These are phyloP conservation scores for Baorangia bicolor DNA, from an alignment of 768 basidiomycete species.

Conservation along the genomic window DNA sequence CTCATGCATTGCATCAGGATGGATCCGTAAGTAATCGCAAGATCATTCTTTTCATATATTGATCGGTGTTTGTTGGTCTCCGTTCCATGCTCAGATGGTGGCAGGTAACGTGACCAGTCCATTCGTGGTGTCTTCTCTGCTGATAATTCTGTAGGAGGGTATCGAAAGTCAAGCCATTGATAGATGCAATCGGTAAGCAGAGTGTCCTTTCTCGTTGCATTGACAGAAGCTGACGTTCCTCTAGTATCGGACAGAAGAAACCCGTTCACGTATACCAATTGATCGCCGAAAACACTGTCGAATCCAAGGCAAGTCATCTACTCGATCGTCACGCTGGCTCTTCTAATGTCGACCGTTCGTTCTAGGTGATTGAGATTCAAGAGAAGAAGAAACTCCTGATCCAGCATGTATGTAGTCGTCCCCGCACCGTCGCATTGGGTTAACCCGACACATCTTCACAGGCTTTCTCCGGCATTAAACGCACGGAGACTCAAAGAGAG, in stretches of 20 bases:
- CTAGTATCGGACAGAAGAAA: conserved; percentile 77
- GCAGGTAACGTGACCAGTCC: conserved; percentile 45
- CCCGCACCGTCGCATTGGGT: background rate
- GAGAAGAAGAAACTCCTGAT: conserved; percentile 80
- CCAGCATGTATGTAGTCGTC: conserved; percentile 51
- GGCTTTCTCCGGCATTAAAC: conserved; percentile 85
- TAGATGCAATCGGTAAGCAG: conserved; percentile 62
- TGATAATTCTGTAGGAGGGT: conserved; percentile 50
- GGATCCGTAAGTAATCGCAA: conserved; percentile 67
- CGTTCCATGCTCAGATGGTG: conserved; percentile 56
- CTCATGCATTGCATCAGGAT: conserved; percentile 45
- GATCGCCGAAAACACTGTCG: conserved; percentile 87
- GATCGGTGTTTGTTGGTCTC: conserved; percentile 5
- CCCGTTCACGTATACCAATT: conserved; percentile 85
- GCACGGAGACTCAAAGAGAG: conserved; percentile 69
- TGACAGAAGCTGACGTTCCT: conserved; percentile 3
- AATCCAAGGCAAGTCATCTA: conserved; percentile 62
- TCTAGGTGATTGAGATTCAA: conserved; percentile 78
- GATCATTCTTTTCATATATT: conserved; percentile 7
- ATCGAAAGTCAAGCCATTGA: conserved; percentile 86
- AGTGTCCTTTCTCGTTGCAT: background rate
- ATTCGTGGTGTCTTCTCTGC: conserved; percentile 2
- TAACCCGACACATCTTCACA: conserved; percentile 26
- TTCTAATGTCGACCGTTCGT: background rate
- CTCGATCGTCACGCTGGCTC: background rate